phyloP scores from a whole-genome alignment of 495 filamentous ascomycete species.

The Neurospora pannonica region DNA sequence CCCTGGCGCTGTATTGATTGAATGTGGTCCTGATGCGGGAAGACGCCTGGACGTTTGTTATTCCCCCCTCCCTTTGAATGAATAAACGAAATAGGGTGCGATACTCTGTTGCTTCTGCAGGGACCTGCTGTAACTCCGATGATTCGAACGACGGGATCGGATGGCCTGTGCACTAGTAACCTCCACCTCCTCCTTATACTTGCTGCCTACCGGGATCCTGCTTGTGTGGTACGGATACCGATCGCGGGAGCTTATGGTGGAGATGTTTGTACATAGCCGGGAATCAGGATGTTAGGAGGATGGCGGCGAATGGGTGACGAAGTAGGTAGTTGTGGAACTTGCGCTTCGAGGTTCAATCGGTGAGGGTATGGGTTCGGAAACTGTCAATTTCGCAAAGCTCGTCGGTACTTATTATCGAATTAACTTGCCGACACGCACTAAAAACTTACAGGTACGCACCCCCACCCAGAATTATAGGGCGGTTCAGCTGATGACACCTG shows the following conservation, averaged over 20 bases:
- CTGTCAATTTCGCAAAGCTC: neutral
- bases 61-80: neutral
- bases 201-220: constrained; percentile 25
- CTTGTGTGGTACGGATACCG: constrained; percentile 69
- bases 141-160: neutral
- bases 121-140: neutral
- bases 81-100: too few relatives aligned
- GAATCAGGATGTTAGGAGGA: constrained; percentile 88
- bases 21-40: neutral
- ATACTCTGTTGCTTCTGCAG: neutral
- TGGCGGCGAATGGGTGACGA: constrained; percentile 86
- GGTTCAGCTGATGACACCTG: too few relatives aligned
- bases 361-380: neutral
- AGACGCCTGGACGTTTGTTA: neutral
- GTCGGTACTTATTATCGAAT: too few relatives aligned
- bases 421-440: too few relatives aligned
- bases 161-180: neutral
- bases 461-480: too few relatives aligned
- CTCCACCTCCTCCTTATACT: neutral
- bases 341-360: neutral
- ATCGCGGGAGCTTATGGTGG: constrained; percentile 72
- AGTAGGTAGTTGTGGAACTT: constrained; percentile 35
- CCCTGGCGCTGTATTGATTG: neutral
- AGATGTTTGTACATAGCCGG: constrained; percentile 42
- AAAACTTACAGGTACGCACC: too few relatives aligned